Percentiles rank a stretch among this genome's conserved stretches.
phyloP scores from a whole-genome alignment of 192 early-diverging fungal species.

The Glomus cerebriforme region DNA sequence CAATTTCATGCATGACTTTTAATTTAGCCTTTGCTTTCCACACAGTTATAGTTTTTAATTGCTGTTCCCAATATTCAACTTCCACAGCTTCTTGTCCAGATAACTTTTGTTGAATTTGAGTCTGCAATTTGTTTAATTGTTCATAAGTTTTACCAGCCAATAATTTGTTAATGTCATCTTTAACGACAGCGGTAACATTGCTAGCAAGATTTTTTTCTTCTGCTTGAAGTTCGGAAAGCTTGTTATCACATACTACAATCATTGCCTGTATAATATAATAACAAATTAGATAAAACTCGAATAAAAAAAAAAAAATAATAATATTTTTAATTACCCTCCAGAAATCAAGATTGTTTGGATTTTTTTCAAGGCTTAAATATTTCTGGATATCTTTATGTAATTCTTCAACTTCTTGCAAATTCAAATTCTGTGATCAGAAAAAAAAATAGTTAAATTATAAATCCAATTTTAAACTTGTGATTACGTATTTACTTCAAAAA shows the following conservation, averaged over 20 bases:
- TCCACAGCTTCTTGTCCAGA: constrained; percentile 69
- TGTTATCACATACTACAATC: constrained; percentile 78
- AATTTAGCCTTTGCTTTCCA: constrained; percentile 82
- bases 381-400: constrained; percentile 86
- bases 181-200: constrained; percentile 50
- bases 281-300: not conserved
- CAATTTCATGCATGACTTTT: constrained; percentile 76
- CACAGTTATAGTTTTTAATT: constrained; percentile 73
- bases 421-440: constrained; percentile 53
- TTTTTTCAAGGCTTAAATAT: constrained; percentile 83
- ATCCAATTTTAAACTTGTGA: not conserved
- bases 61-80: constrained; percentile 94
- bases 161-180: constrained; percentile 68
- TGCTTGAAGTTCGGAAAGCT: constrained; percentile 51
- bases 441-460: not conserved
- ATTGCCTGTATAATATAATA: constrained; percentile 49
- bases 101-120: constrained; percentile 76
- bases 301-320: not conserved
- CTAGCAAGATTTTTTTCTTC: constrained; percentile 22
- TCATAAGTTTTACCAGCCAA: constrained; percentile 72
- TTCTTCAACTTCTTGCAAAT: constrained; percentile 69
- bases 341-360: constrained; percentile 74
- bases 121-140: constrained; percentile 72
- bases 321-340: constrained; percentile 69
- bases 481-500: constrained; percentile 60